Base-by-base conservation (phyloP, 139 green algal genomes). In the Picochlorum sp. region DNA sequence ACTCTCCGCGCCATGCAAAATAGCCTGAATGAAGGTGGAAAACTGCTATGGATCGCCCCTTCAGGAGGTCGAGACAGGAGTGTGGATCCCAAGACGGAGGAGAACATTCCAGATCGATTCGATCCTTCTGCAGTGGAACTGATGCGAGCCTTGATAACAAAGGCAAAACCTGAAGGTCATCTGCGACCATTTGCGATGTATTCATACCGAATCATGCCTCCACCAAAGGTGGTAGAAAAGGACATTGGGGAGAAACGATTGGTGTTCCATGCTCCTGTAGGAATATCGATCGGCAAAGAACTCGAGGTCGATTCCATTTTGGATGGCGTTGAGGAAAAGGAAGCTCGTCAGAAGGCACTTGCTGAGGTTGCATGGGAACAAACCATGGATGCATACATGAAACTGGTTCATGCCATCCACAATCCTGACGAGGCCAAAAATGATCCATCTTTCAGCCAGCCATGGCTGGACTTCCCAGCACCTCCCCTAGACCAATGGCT, bases 101-200 rank as follows among this genome's bases (percentile, higher is more conserved):
- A 74, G 10, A 92, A 80, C 75, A 34, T 71, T 13, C 89, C 89
- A 3, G 86, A 87, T 58, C 21, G 13, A 9, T 97, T 96, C 62
- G 93, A 98, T 78, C 72, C 82, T 3, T 64, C 75, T 0, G 85
- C 90, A 0, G 89, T 97, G 49, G 93, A 95, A 70, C 85, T 98
- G 44, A 97, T 98, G 90, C 76, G 83, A 26, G 87, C 83, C 24
- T 74, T 95, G 54, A 45, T 59, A n/a, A 75, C 75, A 52, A 85
- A 82, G 64, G 69, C 74, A 52, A 87, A 88, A 75, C 73, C 76
- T 54, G 72, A 80, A 2, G 85, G 80, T 3, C 91, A 96, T 80
- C 52, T 98, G 15, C 91, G 90, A 68, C 90, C 94, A 41, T 86
- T 98, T 72, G 82, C 94, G 63, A 97, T 99, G 90, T 87, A 81